Conservation (phyloP, 2,329 filamentous ascomycete species). For the Colletotrichum chrysophilum region DNA sequence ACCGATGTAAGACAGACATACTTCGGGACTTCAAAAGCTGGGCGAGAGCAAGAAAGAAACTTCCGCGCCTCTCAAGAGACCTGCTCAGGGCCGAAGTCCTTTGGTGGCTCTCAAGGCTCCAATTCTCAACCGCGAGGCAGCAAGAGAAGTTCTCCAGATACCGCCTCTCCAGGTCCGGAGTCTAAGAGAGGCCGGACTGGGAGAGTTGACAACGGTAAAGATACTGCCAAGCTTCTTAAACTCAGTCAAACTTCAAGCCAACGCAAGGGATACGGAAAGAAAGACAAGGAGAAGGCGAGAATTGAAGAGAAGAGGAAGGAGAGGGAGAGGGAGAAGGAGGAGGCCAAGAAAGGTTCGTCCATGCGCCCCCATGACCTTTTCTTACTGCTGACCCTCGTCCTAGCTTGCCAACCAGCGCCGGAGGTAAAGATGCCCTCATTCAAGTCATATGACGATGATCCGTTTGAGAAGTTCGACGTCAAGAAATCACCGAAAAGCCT, state of each 20-base stretch:
- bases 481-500: not conserved
- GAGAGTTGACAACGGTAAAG: not conserved
- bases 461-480: not conserved
- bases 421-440: not conserved
- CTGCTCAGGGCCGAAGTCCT: not conserved
- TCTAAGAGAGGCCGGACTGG: not conserved
- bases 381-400: not conserved
- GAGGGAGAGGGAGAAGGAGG: not conserved
- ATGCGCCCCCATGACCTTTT: not conserved
- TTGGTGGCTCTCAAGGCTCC: not conserved
- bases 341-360: not conserved
- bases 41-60: not conserved
- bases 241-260: not conserved
- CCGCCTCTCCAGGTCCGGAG: not conserved
- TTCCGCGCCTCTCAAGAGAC: not conserved
- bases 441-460: conserved; percentile 18
- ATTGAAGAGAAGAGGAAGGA: not conserved
- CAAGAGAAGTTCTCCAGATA: not conserved
- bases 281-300: not conserved
- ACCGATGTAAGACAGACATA: not conserved
- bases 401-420: not conserved
- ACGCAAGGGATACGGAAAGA: not conserved
- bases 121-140: not conserved
- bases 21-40: not conserved
- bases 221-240: not conserved